Evolutionary conservation across 306 rosid species (phyloP).

Genomic region (Begonia loranthoides): DNA sequence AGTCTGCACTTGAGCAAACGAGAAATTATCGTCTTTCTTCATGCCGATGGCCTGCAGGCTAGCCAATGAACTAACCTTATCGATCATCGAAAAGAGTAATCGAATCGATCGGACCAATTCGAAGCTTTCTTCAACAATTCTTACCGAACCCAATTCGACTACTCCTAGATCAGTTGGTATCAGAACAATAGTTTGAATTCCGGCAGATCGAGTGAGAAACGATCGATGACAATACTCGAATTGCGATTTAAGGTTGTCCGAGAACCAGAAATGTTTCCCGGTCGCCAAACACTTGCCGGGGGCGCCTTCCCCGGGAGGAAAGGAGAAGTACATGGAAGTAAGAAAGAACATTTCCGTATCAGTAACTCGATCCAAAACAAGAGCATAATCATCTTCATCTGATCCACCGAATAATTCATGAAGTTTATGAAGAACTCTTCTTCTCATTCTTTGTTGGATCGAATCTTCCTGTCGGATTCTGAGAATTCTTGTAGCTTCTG

Average conservation of each 20-base stretch:
- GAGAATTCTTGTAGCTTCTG: conserved; percentile 15
- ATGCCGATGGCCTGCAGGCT: conserved; percentile 12
- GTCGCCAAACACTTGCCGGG: conserved; percentile 72
- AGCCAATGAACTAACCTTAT: conserved; percentile 16
- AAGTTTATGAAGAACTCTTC: conserved; percentile 71
- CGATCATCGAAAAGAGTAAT: conserved; percentile 31
- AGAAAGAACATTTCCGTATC: conserved; percentile 85
- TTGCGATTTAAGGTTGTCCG: conserved; percentile 23
- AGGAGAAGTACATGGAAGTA: conserved; percentile 83
- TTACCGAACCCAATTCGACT: conserved; percentile 69
- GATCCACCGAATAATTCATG: conserved; percentile 60
- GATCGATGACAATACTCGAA: conserved; percentile 60
- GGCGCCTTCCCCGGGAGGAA: conserved; percentile 65
- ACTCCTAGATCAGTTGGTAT: conserved; percentile 79
- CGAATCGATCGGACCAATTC: conserved; percentile 46
- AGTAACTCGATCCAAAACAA: conserved; percentile 56
- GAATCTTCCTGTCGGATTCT: conserved; percentile 25
- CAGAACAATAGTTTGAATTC: conserved; percentile 65
- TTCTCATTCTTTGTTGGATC: conserved; percentile 54
- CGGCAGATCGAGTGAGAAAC: conserved; percentile 60
- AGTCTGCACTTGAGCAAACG: conserved; percentile 17
- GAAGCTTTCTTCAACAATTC: conserved; percentile 36
- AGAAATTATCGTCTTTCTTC: conserved; percentile 23
- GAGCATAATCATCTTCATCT: conserved; percentile 60
- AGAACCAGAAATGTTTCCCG: conserved; percentile 60